Conservation (phyloP, 331 rosid genomes). For the Phaseolus coccineus region DNA sequence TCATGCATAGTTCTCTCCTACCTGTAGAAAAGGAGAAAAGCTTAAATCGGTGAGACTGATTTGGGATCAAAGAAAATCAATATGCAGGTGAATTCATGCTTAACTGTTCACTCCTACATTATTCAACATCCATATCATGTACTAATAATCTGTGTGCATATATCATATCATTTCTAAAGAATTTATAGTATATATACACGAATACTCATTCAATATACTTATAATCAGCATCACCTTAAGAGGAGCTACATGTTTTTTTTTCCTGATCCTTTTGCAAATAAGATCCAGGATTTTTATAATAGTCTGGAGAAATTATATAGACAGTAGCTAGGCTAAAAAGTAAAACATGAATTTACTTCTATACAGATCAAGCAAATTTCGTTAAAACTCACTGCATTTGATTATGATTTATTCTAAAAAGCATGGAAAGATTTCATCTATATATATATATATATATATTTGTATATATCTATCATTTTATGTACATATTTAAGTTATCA, state of each 20-base stretch:
- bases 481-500: too few relatives aligned
- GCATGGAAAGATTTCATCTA: not conserved
- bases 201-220: not conserved
- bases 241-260: not conserved
- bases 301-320: not conserved
- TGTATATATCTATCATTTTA: too few relatives aligned
- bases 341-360: not conserved
- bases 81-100: slow-evolving; percentile 37
- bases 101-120: not conserved
- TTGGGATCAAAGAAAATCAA: slow-evolving; percentile 1
- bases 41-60: not conserved
- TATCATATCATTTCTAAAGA: too few relatives aligned
- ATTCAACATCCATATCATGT: not conserved
- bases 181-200: not conserved
- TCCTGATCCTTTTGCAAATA: not conserved
- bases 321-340: not conserved
- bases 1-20: not conserved
- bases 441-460: not conserved
- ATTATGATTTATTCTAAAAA: not conserved
- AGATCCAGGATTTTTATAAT: not conserved
- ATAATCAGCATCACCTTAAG: not conserved
- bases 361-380: not conserved
- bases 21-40: not conserved
- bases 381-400: not conserved
- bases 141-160: not conserved